A percentile compares a stretch with the other conserved stretches of the same genome.
These are phyloP conservation scores for Circinella umbellata DNA, from an alignment of 371 early-diverging fungal species.

Conservation along the genomic window DNA sequence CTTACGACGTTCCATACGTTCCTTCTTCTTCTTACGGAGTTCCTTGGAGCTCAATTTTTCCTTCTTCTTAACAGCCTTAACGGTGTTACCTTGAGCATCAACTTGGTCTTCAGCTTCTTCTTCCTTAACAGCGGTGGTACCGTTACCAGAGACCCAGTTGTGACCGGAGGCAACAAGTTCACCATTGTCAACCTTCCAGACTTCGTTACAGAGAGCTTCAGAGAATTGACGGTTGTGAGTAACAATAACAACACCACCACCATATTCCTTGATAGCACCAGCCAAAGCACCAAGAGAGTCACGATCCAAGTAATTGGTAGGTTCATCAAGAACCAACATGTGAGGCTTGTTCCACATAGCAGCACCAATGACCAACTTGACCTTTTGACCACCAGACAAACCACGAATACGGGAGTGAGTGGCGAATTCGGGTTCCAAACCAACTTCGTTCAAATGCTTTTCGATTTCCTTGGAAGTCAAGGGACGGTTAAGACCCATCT, in stretches of 20 bases:
- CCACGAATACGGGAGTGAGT: conserved; percentile 86
- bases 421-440: conserved; percentile 74
- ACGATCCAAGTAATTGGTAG: conserved; percentile 85
- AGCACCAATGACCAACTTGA: conserved; percentile 87
- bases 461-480: conserved; percentile 71
- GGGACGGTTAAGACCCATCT: conserved; percentile 68
- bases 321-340: conserved; percentile 90
- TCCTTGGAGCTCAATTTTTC: conserved; percentile 54
- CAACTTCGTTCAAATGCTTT: conserved; percentile 73
- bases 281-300: conserved; percentile 78
- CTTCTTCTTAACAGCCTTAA: conserved; percentile 55
- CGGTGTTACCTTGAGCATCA: conserved; percentile 57
- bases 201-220: conserved; percentile 71
- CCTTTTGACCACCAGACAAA: conserved; percentile 93
- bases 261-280: conserved; percentile 67
- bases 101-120: conserved; percentile 47
- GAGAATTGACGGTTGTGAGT: conserved; percentile 80
- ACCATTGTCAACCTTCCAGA: conserved; percentile 79
- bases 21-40: conserved; percentile 64
- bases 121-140: conserved; percentile 42
- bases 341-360: conserved; percentile 88
- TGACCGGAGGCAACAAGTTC: conserved; percentile 56
- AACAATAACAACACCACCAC: conserved; percentile 81
- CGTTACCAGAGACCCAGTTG: conserved; percentile 59
- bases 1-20: conserved; percentile 60